Conservation (phyloP, 192 early-diverging fungal genomes). For the Chytriomyces sp. region DNA sequence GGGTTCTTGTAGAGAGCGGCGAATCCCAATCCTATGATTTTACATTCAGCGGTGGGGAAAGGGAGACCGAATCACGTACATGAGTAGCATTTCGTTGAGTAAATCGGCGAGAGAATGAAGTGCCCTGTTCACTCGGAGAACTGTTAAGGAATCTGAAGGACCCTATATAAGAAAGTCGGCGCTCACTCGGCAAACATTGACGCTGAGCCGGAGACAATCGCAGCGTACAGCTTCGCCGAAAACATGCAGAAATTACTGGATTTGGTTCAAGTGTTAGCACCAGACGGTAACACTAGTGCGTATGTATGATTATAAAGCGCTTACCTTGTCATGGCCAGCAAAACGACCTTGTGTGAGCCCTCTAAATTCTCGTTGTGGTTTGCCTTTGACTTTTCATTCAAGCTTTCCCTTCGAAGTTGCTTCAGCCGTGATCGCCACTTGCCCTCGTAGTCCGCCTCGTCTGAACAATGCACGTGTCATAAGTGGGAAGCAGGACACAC, state of each 20-base stretch:
- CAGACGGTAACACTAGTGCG: not conserved
- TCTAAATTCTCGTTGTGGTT: slow-evolving; percentile 45
- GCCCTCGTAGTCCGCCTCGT: slow-evolving; percentile 29
- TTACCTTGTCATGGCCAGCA: slow-evolving; percentile 50
- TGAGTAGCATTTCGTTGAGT: slow-evolving; percentile 27
- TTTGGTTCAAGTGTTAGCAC: not conserved
- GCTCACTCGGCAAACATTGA: slow-evolving; percentile 63
- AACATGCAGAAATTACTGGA: slow-evolving; percentile 54
- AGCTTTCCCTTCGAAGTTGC: slow-evolving; percentile 36
- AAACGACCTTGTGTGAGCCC: slow-evolving; percentile 62
- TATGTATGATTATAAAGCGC: not conserved
- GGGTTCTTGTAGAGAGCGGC: slow-evolving; percentile 49
- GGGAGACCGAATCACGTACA: not conserved
- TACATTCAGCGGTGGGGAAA: not conserved
- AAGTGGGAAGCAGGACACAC: no score
- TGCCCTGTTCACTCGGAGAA: slow-evolving; percentile 43
- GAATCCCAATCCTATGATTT: slow-evolving; percentile 46
- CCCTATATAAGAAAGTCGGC: not conserved
- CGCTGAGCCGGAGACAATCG: slow-evolving; percentile 57
- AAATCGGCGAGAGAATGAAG: slow-evolving; percentile 56
- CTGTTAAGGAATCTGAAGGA: not conserved
- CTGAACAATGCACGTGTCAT: not conserved
- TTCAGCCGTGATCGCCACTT: slow-evolving; percentile 43
- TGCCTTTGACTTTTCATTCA: slow-evolving; percentile 22
- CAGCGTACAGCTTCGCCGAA: slow-evolving; percentile 57